Percentiles rank a stretch among this genome's conserved stretches.
phyloP scores from a whole-genome alignment of 768 basidiomycete species.

The Phanerochaete sordida region DNA sequence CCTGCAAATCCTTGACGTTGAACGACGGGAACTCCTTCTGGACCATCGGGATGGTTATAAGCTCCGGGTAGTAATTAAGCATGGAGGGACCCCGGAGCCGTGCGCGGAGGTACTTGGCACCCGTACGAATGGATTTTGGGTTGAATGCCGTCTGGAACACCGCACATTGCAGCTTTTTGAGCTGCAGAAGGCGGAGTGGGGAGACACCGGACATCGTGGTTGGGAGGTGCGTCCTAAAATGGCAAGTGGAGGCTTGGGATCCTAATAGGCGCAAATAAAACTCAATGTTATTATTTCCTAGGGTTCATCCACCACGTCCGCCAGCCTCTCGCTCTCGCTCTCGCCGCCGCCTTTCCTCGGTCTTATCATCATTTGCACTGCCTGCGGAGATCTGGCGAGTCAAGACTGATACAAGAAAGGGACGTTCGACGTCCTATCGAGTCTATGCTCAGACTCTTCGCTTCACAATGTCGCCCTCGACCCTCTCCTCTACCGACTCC shows the following conservation, averaged over 20 bases:
- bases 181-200: constrained; percentile 52
- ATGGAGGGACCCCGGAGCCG: constrained; percentile 84
- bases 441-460: constrained; percentile 1
- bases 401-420: too few relatives aligned
- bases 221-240: constrained; percentile 5
- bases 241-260: constrained; percentile 11
- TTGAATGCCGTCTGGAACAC: constrained; percentile 91
- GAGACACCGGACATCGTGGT: constrained; percentile 30
- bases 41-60: constrained; percentile 53
- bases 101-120: constrained; percentile 86
- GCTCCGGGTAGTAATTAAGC: constrained; percentile 74
- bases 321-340: background rate
- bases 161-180: constrained; percentile 60
- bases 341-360: background rate
- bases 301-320: background rate
- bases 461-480: background rate
- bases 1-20: constrained; percentile 58
- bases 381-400: background rate
- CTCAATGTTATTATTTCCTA: background rate
- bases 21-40: constrained; percentile 31
- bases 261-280: constrained; percentile 16
- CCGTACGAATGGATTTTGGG: constrained; percentile 75
- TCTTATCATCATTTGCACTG: background rate
- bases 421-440: background rate
- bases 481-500: background rate